Evolutionary conservation across 495 filamentous ascomycete species (phyloP).

Genomic region (Aspergillus homomorphus): DNA sequence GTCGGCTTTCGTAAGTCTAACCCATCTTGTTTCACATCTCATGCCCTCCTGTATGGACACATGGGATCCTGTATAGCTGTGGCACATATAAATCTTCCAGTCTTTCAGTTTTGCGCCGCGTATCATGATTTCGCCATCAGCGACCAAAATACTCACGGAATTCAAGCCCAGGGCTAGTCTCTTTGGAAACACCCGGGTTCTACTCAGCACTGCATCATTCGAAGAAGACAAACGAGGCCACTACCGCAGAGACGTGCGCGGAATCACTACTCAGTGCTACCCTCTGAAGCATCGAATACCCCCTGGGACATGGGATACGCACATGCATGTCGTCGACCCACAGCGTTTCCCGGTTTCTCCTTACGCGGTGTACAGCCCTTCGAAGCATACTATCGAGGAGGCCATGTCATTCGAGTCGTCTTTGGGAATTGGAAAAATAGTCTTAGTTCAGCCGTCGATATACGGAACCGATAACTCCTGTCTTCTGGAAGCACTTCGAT

Average conservation of each 20-base stretch:
- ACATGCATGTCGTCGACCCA: slow-evolving; percentile 53
- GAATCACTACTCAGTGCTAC: slow-evolving; percentile 1
- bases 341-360: slow-evolving; percentile 35
- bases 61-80: too few species aligned
- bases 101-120: not conserved
- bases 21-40: not conserved
- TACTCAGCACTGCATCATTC: not conserved
- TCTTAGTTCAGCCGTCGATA: slow-evolving; percentile 51
- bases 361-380: slow-evolving; percentile 37
- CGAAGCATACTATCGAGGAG: slow-evolving; percentile 36
- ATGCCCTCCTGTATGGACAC: not conserved
- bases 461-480: slow-evolving; percentile 55
- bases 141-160: slow-evolving; percentile 14
- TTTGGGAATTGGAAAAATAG: slow-evolving; percentile 41
- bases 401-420: slow-evolving; percentile 40
- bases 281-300: slow-evolving; percentile 33
- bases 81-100: not conserved
- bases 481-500: slow-evolving; percentile 42
- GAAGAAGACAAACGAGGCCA: not conserved
- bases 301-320: slow-evolving; percentile 46
- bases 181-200: not conserved
- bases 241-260: not conserved
- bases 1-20: slow-evolving; percentile 10
- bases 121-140: slow-evolving; percentile 3
- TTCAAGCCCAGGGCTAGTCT: slow-evolving; percentile 12